Conservation (phyloP, 1,139 yeast species). For the Debaryomyces sp. region DNA sequence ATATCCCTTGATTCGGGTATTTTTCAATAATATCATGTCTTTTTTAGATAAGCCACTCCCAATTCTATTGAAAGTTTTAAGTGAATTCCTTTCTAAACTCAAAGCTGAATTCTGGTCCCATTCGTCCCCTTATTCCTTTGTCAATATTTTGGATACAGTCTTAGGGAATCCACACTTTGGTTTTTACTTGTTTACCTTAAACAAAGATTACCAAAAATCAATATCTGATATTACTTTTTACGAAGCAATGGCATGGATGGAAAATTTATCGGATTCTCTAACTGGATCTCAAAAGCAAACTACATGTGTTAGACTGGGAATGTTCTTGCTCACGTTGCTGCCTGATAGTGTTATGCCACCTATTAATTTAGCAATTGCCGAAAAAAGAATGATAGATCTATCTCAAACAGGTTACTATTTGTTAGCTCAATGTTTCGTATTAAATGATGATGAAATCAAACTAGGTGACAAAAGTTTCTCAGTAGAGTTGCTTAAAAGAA, state of each 20-base stretch:
- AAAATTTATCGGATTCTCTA: slow-evolving; percentile 35
- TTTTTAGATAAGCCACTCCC: slow-evolving; percentile 58
- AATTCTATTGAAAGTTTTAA: slow-evolving; percentile 49
- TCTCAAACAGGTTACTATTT: slow-evolving; percentile 14
- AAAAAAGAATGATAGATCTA: neutral
- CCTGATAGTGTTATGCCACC: slow-evolving; percentile 10
- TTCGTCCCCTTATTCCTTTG: slow-evolving; percentile 53
- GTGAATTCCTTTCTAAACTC: slow-evolving; percentile 40
- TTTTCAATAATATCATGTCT: slow-evolving; percentile 54
- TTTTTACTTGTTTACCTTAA: slow-evolving; percentile 18
- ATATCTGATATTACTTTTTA: slow-evolving; percentile 14
- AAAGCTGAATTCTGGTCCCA: slow-evolving; percentile 52
- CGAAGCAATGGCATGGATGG: slow-evolving; percentile 49
- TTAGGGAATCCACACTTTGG: slow-evolving; percentile 41
- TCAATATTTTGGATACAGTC: slow-evolving; percentile 58
- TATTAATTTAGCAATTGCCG: neutral
- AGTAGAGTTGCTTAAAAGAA: slow-evolving; percentile 26
- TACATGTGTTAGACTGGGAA: slow-evolving; percentile 42
- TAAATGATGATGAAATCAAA: slow-evolving; percentile 17
- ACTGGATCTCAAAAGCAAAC: slow-evolving; percentile 43
- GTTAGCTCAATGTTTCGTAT: slow-evolving; percentile 14
- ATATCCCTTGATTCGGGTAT: slow-evolving; percentile 48
- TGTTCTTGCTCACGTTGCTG: slow-evolving; percentile 31
- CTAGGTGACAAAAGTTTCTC: slow-evolving; percentile 21
- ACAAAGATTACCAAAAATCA: slow-evolving; percentile 16